Percentiles rank a stretch among this genome's conserved stretches.
phyloP scores from a whole-genome alignment of 257 asterid genomes.

The Lycium ferocissimum region DNA sequence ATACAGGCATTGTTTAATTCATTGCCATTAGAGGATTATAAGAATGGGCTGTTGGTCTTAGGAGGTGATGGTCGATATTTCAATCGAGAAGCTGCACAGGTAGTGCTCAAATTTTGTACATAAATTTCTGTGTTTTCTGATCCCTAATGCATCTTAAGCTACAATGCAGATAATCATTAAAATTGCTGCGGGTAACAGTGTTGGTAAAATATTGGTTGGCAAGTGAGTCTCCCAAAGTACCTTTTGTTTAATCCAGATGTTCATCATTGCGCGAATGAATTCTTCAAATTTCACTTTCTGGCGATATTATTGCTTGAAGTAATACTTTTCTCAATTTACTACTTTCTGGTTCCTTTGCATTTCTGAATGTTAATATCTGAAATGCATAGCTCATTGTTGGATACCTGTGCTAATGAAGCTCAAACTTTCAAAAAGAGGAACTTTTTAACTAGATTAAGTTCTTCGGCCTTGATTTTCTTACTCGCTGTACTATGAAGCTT shows the following conservation, averaged over 20 bases:
- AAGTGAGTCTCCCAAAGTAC: constrained; percentile 55
- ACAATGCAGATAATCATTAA: constrained; percentile 82
- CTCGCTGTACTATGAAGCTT: neutral
- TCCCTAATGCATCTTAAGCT: constrained; percentile 37
- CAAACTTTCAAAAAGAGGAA: neutral
- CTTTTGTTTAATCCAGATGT: neutral
- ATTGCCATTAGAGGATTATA: constrained; percentile 84
- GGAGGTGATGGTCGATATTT: constrained; percentile 99
- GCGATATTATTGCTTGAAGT: neutral
- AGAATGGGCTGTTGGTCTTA: constrained; percentile 74
- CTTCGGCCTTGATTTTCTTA: neutral
- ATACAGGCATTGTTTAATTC: constrained; percentile 87
- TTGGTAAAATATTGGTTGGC: constrained; percentile 89
- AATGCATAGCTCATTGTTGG: constrained; percentile 3
- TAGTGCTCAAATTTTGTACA: constrained; percentile 26
- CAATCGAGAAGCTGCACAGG: constrained; percentile 97
- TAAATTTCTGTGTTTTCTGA: neutral
- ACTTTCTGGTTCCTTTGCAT: neutral
- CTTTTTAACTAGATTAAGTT: neutral
- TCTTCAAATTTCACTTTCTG: neutral
- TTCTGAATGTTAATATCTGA: neutral
- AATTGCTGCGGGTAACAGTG: constrained; percentile 94
- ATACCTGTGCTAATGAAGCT: neutral
- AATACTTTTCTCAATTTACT: constrained; percentile 14
- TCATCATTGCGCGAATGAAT: neutral